A percentile compares a stretch with the other conserved stretches of the same genome.
phyloP scores from a whole-genome alignment of 2,329 filamentous ascomycete genomes.

The Arthroderma sp. region DNA sequence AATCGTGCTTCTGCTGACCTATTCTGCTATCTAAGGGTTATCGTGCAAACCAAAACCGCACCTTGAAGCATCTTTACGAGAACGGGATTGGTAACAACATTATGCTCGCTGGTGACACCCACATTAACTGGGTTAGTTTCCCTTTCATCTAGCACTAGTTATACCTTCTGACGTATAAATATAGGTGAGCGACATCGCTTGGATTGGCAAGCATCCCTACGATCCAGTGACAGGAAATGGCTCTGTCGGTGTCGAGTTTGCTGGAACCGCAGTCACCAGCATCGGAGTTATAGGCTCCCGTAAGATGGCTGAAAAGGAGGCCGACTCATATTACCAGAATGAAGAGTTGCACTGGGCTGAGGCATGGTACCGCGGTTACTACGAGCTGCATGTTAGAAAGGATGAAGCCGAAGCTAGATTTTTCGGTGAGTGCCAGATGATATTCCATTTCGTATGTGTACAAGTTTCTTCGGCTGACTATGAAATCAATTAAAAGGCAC shows the following conservation, averaged over 20 bases:
- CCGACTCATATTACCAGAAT: constrained; percentile 38
- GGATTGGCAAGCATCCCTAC: constrained; percentile 40
- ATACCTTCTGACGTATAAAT: neutral
- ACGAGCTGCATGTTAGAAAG: constrained; percentile 44
- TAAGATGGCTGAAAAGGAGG: constrained; percentile 35
- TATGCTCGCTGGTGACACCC: constrained; percentile 57
- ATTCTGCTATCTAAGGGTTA: constrained; percentile 37
- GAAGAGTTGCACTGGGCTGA: constrained; percentile 59
- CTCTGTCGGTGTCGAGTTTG: constrained; percentile 49
- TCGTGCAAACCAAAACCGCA: constrained; percentile 55
- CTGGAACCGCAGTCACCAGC: constrained; percentile 52
- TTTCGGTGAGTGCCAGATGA: constrained; percentile 35
- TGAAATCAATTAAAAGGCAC: neutral
- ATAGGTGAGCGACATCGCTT: constrained; percentile 37
- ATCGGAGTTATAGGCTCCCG: constrained; percentile 44
- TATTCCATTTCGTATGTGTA: no score
- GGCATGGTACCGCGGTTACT: constrained; percentile 60
- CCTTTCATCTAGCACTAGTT: neutral
- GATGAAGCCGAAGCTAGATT: constrained; percentile 49
- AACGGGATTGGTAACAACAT: constrained; percentile 62
- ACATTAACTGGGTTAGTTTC: constrained; percentile 47
- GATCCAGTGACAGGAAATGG: constrained; percentile 40
- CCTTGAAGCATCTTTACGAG: constrained; percentile 50
- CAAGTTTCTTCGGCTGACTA: no score
- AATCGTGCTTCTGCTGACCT: no score